Conservation (phyloP, 2,329 filamentous ascomycete genomes). For the Thermoascus crustaceus region DNA sequence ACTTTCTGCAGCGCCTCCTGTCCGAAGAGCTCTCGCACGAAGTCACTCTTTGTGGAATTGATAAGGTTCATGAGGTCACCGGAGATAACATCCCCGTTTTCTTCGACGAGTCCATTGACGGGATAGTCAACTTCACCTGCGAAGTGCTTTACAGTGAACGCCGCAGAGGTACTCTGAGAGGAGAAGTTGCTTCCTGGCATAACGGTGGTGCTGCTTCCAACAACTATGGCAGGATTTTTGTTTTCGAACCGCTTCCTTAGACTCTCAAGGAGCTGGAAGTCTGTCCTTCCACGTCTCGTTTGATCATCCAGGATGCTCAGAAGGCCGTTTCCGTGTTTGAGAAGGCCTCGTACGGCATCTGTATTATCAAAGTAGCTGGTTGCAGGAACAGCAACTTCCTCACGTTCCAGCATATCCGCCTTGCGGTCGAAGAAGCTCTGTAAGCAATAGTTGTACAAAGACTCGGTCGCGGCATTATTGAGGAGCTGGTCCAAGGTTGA, state of each 20-base stretch:
- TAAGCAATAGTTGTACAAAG: conserved; percentile 83
- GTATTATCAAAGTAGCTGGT: conserved; percentile 98
- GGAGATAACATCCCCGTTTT: conserved; percentile 93
- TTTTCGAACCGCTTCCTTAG: conserved; percentile 87
- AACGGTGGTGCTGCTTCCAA: conserved; percentile 64
- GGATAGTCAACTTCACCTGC: conserved; percentile 95
- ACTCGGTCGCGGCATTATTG: conserved; percentile 88
- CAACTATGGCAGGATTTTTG: conserved; percentile 83
- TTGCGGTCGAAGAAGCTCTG: conserved; percentile 95
- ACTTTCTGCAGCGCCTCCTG: conserved; percentile 90
- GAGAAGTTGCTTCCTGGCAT: conserved; percentile 84
- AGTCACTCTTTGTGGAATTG: conserved; percentile 77
- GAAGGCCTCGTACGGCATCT: conserved; percentile 80
- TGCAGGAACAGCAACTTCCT: conserved; percentile 80
- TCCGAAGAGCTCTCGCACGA: conserved; percentile 85
- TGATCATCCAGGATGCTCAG: conserved; percentile 95
- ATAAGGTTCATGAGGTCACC: conserved; percentile 94
- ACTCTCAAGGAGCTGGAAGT: conserved; percentile 84
- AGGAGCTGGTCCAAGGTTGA: conserved; percentile 86
- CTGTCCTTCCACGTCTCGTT: conserved; percentile 77
- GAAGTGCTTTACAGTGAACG: conserved; percentile 90
- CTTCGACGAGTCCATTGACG: conserved; percentile 76
- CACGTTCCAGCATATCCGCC: conserved; percentile 84
- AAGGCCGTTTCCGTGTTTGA: conserved; percentile 88
- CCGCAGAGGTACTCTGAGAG: conserved; percentile 69